These are phyloP conservation scores for Chenopodium berlandieri DNA, from an alignment of 148 eudicot species.

Conservation along the genomic window DNA sequence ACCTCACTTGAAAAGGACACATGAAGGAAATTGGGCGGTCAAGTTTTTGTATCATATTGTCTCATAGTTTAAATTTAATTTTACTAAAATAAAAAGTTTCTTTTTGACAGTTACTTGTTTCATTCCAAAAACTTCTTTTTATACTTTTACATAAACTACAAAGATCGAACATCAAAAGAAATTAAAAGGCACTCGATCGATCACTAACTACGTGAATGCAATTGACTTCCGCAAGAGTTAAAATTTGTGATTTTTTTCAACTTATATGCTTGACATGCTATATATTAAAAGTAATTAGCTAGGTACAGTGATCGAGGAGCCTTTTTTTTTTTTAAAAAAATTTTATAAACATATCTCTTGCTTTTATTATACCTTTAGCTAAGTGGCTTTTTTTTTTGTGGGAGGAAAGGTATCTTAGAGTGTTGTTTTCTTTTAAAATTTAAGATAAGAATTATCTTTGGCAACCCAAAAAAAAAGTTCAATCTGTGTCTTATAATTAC, in stretches of 20 bases:
- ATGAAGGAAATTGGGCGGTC: constrained; percentile 2
- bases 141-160: background rate
- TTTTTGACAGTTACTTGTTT: constrained; percentile 18
- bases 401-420: background rate
- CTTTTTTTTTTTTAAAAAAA: too few relatives aligned
- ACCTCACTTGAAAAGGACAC: constrained; percentile 13
- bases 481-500: too few relatives aligned
- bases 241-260: constrained; percentile 2
- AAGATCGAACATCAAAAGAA: background rate
- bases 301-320: constrained; percentile 1
- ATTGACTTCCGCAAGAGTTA: background rate
- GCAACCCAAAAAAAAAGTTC: too few relatives aligned
- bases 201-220: constrained; percentile 3
- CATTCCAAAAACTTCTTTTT: constrained; percentile 13
- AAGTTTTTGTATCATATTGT: constrained; percentile 13
- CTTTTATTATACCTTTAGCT: too few relatives aligned
- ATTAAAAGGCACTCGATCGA: too few relatives aligned
- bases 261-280: background rate
- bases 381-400: background rate
- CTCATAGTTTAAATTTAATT: background rate
- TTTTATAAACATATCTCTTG: too few relatives aligned
- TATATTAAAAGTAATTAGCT: background rate
- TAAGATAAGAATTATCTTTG: too few relatives aligned
- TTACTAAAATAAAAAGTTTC: constrained; percentile 6
- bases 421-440: too few relatives aligned